Evolutionary conservation across 371 early-diverging fungal species (phyloP).

Genomic region (Syncephalastrum contaminatum): DNA sequence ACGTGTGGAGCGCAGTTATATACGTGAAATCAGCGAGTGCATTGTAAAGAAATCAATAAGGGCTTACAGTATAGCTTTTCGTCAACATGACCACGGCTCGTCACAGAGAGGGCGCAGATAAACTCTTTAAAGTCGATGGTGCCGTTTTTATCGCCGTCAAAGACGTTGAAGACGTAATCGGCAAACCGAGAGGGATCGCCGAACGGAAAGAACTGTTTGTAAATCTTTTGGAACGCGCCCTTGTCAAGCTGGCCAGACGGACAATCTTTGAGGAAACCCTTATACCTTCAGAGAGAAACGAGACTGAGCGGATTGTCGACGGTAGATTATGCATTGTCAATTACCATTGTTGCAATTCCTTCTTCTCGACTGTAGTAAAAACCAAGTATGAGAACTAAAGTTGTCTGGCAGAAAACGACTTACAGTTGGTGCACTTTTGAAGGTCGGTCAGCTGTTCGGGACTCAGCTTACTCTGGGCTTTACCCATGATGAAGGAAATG

Average conservation of each 20-base stretch:
- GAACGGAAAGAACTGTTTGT: constrained; percentile 96
- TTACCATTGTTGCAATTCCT: constrained; percentile 94
- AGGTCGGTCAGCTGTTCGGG: constrained; percentile 82
- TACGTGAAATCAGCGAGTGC: background rate
- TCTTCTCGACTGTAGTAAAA: constrained; percentile 76
- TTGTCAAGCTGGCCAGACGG: constrained; percentile 85
- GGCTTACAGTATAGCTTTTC: constrained; percentile 83
- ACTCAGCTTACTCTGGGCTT: constrained; percentile 81
- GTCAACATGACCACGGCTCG: constrained; percentile 83
- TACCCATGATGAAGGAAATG: constrained; percentile 63
- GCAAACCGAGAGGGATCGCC: constrained; percentile 92
- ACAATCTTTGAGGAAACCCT: constrained; percentile 92
- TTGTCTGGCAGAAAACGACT: constrained; percentile 24
- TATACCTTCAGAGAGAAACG: constrained; percentile 66
- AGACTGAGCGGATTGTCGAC: constrained; percentile 1
- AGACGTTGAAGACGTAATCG: constrained; percentile 87
- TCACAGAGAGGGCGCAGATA: constrained; percentile 82
- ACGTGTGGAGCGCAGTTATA: background rate
- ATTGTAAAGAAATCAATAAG: background rate
- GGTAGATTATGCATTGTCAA: background rate
- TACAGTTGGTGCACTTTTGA: constrained; percentile 82
- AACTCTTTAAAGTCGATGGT: constrained; percentile 93
- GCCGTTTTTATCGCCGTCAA: constrained; percentile 88
- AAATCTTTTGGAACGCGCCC: constrained; percentile 89
- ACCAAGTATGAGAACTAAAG: constrained; percentile 1